Percentiles rank a stretch among this genome's conserved stretches.
Evolutionary conservation across 1,284 basidiomycete genomes (phyloP).

Genomic region (Lignosus rhinocerotis): DNA sequence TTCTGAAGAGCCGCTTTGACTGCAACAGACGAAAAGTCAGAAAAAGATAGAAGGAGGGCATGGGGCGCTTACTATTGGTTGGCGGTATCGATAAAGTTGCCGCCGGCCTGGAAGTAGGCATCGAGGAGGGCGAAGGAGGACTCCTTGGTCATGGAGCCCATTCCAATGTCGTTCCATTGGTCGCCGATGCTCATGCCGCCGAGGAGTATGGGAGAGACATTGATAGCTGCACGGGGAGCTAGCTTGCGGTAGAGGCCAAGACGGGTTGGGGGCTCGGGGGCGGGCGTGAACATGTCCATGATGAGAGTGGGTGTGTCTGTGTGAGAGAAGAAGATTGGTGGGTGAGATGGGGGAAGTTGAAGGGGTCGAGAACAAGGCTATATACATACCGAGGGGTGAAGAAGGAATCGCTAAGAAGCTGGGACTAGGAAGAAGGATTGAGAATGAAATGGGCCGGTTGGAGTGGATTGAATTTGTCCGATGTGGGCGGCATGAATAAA

Average conservation of each 20-base stretch:
- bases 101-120: constrained; percentile 33
- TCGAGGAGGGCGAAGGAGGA: constrained; percentile 36
- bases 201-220: constrained; percentile 34
- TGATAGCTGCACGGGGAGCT: constrained; percentile 7
- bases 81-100: constrained; percentile 37
- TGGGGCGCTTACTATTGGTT: constrained; percentile 24
- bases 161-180: constrained; percentile 39
- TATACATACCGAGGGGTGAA: neutral
- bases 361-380: neutral
- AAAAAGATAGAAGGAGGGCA: neutral
- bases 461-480: neutral
- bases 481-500: neutral
- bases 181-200: constrained; percentile 55
- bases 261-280: constrained; percentile 9
- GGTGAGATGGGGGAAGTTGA: neutral
- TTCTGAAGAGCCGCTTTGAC: constrained; percentile 35
- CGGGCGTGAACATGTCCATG: neutral
- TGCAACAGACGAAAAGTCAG: neutral
- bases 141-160: constrained; percentile 43
- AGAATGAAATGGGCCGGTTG: neutral
- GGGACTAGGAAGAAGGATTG: neutral
- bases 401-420: neutral
- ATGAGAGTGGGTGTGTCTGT: neutral
- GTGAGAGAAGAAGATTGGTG: neutral
- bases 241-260: constrained; percentile 18